phyloP scores from a whole-genome alignment of 257 asterid species.

The Solanum bukasovii region DNA sequence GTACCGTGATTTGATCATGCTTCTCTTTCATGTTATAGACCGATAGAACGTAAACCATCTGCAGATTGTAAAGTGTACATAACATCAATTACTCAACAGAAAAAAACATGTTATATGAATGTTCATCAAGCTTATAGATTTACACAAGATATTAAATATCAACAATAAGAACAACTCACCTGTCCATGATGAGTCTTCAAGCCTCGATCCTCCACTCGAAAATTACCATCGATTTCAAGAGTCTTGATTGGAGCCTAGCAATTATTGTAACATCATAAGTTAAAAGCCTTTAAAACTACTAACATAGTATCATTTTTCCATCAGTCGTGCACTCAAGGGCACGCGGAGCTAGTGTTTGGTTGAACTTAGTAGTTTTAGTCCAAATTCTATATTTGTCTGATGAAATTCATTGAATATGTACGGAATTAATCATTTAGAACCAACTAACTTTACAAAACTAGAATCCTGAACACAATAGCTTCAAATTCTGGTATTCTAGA shows the following conservation, averaged over 20 bases:
- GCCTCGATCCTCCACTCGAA: conserved; percentile 94
- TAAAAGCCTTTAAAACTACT: background rate
- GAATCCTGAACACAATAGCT: background rate
- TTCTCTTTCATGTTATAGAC: conserved; percentile 82
- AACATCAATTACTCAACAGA: background rate
- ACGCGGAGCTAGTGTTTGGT: background rate
- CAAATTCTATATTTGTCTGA: background rate
- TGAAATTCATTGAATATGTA: background rate
- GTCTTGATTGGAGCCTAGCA: conserved; percentile 71
- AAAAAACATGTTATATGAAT: background rate
- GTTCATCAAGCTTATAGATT: background rate
- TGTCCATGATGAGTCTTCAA: conserved; percentile 94
- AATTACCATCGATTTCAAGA: conserved; percentile 78
- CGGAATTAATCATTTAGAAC: background rate
- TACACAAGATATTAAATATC: background rate
- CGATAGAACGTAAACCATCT: conserved; percentile 88
- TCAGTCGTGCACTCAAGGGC: background rate
- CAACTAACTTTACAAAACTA: background rate
- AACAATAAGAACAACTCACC: conserved; percentile 30
- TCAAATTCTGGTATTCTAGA: background rate
- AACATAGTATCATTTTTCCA: background rate
- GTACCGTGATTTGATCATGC: conserved; percentile 57
- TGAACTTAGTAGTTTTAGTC: background rate
- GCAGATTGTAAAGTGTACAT: conserved; percentile 9
- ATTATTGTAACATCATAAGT: conserved; percentile 1